Conservation (phyloP, 208 protist genomes). For the Wallacemonas collosoma region DNA sequence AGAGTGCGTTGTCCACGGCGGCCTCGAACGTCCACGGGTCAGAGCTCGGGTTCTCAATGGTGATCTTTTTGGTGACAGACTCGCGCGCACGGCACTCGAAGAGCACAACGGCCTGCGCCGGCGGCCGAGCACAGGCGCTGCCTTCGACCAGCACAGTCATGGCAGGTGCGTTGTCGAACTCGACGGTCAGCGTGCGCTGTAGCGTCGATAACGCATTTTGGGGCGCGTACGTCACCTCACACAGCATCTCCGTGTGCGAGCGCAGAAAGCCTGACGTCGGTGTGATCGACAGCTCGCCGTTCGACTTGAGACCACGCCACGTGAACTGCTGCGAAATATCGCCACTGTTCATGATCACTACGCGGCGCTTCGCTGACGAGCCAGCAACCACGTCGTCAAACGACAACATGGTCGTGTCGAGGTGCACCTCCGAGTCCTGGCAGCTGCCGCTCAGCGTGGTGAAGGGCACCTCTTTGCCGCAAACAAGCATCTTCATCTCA, state of each 20-base stretch:
- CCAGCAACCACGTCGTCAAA: slow-evolving; percentile 94
- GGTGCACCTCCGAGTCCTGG: slow-evolving; percentile 94
- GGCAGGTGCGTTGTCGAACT: slow-evolving; percentile 79
- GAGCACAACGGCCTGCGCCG: slow-evolving; percentile 62
- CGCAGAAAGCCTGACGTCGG: slow-evolving; percentile 84
- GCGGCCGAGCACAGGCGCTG: slow-evolving; percentile 67
- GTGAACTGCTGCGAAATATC: slow-evolving; percentile 94
- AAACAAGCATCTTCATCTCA: slow-evolving; percentile 90
- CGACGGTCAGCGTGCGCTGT: slow-evolving; percentile 50
- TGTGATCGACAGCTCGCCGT: slow-evolving; percentile 74
- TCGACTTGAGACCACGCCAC: slow-evolving; percentile 61
- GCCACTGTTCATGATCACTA: slow-evolving; percentile 96
- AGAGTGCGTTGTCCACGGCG: slow-evolving; percentile 82
- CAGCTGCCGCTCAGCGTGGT: slow-evolving; percentile 88
- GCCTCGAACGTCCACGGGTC: slow-evolving; percentile 87
- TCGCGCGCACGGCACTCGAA: slow-evolving; percentile 87
- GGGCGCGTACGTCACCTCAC: slow-evolving; percentile 93
- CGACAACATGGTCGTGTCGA: slow-evolving; percentile 86
- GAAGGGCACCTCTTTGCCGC: slow-evolving; percentile 84
- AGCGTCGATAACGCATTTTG: slow-evolving; percentile 32
- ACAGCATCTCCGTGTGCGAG: slow-evolving; percentile 86
- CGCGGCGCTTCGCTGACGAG: slow-evolving; percentile 56
- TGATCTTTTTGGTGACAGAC: slow-evolving; percentile 61
- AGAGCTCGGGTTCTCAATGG: slow-evolving; percentile 81
- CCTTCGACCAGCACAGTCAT: slow-evolving; percentile 87